Percentiles rank a stretch among this genome's conserved stretches.
phyloP scores from a whole-genome alignment of 2,329 filamentous ascomycete species.

The Lachnellula willkommii region DNA sequence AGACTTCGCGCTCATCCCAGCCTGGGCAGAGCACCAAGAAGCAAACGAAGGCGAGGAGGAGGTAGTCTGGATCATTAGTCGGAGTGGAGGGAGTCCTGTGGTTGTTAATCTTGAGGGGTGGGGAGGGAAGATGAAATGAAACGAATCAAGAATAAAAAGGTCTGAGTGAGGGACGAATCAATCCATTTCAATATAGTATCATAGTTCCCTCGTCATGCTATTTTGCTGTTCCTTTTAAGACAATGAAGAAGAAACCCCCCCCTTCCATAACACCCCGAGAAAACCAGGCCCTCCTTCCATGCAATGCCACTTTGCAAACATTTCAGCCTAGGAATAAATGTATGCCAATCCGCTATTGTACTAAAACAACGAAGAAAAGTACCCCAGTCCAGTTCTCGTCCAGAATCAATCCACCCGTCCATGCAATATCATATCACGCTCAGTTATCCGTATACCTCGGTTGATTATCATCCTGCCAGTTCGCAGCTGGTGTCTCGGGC shows the following conservation, averaged over 20 bases:
- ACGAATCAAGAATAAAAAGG: not conserved
- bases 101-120: slow-evolving; percentile 60
- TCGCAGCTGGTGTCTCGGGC: slow-evolving; percentile 56
- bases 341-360: too few relatives aligned
- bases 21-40: slow-evolving; percentile 66
- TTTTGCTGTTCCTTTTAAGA: not conserved
- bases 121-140: slow-evolving; percentile 39
- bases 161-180: not conserved
- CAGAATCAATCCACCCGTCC: too few relatives aligned
- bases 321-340: too few relatives aligned
- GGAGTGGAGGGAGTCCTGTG: slow-evolving; percentile 55
- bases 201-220: not conserved
- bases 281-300: too few relatives aligned
- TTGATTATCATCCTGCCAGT: slow-evolving; percentile 35
- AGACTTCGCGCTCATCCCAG: slow-evolving; percentile 66
- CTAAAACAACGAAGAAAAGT: too few relatives aligned
- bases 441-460: slow-evolving; percentile 36
- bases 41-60: slow-evolving; percentile 61
- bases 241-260: not conserved
- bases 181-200: not conserved
- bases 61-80: slow-evolving; percentile 60
- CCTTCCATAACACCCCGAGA: too few relatives aligned
- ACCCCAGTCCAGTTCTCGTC: too few relatives aligned
- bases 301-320: too few relatives aligned
- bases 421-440: not conserved